phyloP scores from a whole-genome alignment of 2,329 filamentous ascomycete species.

The Colletotrichum melonis region DNA sequence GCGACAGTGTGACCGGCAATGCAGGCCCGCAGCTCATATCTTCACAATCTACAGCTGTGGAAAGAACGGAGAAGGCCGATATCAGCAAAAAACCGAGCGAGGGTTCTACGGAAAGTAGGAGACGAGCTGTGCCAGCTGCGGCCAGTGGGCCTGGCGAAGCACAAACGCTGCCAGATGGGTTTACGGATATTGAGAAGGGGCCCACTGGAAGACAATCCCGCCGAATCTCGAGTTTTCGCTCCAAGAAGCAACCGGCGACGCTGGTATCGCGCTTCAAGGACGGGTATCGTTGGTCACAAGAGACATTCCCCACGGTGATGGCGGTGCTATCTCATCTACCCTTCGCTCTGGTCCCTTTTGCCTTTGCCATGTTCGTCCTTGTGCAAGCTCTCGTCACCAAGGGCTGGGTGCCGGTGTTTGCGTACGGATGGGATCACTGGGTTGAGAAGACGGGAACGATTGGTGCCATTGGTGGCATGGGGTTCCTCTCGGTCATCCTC shows the following conservation, averaged over 20 bases:
- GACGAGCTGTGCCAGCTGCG: not conserved
- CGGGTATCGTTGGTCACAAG: constrained; percentile 68
- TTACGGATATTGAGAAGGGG: constrained; percentile 10
- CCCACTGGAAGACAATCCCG: constrained; percentile 6
- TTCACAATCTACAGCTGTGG: constrained; percentile 1
- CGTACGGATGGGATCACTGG: constrained; percentile 80
- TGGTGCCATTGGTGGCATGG: constrained; percentile 78
- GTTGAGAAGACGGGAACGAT: constrained; percentile 75
- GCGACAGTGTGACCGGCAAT: not conserved
- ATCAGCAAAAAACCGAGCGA: not conserved
- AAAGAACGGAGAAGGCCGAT: not conserved
- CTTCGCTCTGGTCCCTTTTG: constrained; percentile 76
- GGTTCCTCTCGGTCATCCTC: constrained; percentile 75
- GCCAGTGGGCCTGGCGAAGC: not conserved
- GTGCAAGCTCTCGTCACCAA: constrained; percentile 79
- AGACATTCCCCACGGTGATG: constrained; percentile 77
- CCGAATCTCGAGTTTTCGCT: no score
- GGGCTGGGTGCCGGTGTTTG: constrained; percentile 80
- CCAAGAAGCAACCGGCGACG: constrained; percentile 50
- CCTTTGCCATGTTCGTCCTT: constrained; percentile 79
- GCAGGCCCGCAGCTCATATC: constrained; percentile 13
- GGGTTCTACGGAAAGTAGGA: not conserved
- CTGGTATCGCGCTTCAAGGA: constrained; percentile 62
- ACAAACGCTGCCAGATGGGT: not conserved
- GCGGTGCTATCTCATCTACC: constrained; percentile 75